Evolutionary conservation across 495 filamentous ascomycete genomes (phyloP).

Genomic region (Xylaria bambusicola): DNA sequence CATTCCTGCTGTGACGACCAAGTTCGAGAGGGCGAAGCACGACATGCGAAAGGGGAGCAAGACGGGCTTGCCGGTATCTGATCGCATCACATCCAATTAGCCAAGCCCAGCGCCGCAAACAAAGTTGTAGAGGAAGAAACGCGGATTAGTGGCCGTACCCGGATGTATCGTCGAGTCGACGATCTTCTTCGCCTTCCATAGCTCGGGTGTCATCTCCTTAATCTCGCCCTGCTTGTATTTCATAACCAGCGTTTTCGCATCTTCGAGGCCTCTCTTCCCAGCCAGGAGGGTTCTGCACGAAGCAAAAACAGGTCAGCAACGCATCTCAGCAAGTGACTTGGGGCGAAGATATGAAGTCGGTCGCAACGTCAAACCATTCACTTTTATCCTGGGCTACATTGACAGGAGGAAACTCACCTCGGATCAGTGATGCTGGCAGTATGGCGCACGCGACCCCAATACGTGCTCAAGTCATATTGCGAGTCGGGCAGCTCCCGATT

Average conservation of each 20-base stretch:
- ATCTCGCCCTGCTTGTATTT: slow-evolving; percentile 81
- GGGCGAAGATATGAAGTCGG: too few species aligned
- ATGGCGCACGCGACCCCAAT: slow-evolving; percentile 93
- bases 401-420: slow-evolving; percentile 64
- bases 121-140: background rate
- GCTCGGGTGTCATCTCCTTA: slow-evolving; percentile 77
- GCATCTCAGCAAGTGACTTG: background rate
- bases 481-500: slow-evolving; percentile 82
- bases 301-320: background rate
- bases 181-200: slow-evolving; percentile 96
- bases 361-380: too few species aligned
- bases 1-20: slow-evolving; percentile 98
- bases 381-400: too few species aligned
- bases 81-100: slow-evolving; percentile 17
- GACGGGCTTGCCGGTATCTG: slow-evolving; percentile 89
- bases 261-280: slow-evolving; percentile 72
- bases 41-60: slow-evolving; percentile 97
- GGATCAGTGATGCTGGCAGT: slow-evolving; percentile 89
- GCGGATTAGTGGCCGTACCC: slow-evolving; percentile 50
- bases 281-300: slow-evolving; percentile 72
- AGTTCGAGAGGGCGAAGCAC: slow-evolving; percentile 88
- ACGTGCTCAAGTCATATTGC: slow-evolving; percentile 88
- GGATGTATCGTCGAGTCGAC: slow-evolving; percentile 95
- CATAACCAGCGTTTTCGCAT: slow-evolving; percentile 75
- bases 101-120: slow-evolving; percentile 15